Conservation (phyloP, 768 basidiomycete species). For the Podaxis carcinomalis region DNA sequence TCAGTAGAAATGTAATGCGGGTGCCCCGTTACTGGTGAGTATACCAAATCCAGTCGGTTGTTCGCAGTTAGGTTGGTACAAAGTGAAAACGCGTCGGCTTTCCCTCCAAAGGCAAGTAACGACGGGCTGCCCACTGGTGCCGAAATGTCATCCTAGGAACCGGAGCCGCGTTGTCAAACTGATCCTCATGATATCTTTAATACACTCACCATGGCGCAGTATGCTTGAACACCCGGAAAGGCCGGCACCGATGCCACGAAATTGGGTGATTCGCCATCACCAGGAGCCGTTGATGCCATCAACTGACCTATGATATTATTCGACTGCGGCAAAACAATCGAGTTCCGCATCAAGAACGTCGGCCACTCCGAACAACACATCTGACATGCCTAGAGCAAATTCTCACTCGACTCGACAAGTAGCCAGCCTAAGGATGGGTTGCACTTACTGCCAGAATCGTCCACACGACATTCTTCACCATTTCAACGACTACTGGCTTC, state of each 20-base stretch:
- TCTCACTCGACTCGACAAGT: not conserved
- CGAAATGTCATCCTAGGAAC: slow-evolving; percentile 20
- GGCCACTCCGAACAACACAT: slow-evolving; percentile 43
- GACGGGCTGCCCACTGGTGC: slow-evolving; percentile 24
- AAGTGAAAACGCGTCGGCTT: slow-evolving; percentile 36
- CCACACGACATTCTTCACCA: slow-evolving; percentile 35
- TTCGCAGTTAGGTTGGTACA: slow-evolving; percentile 39
- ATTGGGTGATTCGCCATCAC: slow-evolving; percentile 37
- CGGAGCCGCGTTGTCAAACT: not conserved
- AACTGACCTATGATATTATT: slow-evolving; percentile 31
- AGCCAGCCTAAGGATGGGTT: not conserved
- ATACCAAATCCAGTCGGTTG: slow-evolving; percentile 37
- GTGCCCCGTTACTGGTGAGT: slow-evolving; percentile 38
- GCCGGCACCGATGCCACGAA: slow-evolving; percentile 42
- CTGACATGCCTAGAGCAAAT: slow-evolving; percentile 28
- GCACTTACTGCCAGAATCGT: slow-evolving; percentile 34
- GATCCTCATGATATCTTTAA: not conserved
- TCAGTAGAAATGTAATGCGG: slow-evolving; percentile 33
- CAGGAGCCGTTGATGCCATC: slow-evolving; percentile 33
- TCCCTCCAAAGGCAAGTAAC: slow-evolving; percentile 34
- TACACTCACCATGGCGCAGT: slow-evolving; percentile 33
- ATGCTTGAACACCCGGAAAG: slow-evolving; percentile 37
- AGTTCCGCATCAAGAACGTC: slow-evolving; percentile 31
- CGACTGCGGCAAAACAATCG: slow-evolving; percentile 36
- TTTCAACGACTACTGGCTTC: slow-evolving; percentile 32